Percentiles rank a stretch among this genome's conserved stretches.
Conservation (phyloP, 169 alveolate genomes). For the Fabrea salina region DNA sequence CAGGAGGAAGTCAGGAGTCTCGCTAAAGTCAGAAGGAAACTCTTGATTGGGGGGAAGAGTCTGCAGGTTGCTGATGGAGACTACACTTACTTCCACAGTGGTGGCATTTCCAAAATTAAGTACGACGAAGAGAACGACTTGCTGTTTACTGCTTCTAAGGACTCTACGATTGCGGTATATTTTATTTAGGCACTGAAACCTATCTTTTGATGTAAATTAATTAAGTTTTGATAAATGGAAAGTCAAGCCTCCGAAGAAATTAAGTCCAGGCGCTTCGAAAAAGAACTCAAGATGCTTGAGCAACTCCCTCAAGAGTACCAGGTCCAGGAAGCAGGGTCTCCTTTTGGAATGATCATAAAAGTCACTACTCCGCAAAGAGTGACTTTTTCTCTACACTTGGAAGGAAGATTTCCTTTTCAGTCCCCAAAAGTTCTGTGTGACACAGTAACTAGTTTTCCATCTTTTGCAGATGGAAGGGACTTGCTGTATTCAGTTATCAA, state of each 20-base stretch:
- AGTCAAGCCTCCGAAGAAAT: no score
- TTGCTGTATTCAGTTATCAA: slow-evolving; percentile 38
- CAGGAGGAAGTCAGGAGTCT: neutral
- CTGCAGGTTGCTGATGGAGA: neutral
- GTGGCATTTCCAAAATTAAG: neutral
- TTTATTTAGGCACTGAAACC: no score
- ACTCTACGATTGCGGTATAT: neutral
- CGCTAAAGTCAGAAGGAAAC: neutral
- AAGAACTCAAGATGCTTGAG: slow-evolving; percentile 3
- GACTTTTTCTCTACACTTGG: slow-evolving; percentile 28
- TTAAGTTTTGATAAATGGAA: no score
- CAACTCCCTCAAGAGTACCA: neutral
- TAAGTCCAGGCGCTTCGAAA: slow-evolving; percentile 29
- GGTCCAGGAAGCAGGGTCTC: neutral
- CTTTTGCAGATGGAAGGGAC: slow-evolving; percentile 53
- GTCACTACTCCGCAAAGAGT: neutral
- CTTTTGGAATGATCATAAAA: slow-evolving; percentile 17
- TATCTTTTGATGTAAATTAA: no score
- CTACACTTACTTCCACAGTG: neutral
- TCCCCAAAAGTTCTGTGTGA: slow-evolving; percentile 42
- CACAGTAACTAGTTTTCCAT: slow-evolving; percentile 38
- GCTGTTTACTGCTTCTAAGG: neutral
- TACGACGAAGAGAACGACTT: neutral
- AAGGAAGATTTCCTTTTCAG: slow-evolving; percentile 46
- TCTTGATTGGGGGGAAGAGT: neutral